Base-by-base conservation (phyloP, 2,329 filamentous ascomycete genomes). In the Neopestalotiopsis rosae region DNA sequence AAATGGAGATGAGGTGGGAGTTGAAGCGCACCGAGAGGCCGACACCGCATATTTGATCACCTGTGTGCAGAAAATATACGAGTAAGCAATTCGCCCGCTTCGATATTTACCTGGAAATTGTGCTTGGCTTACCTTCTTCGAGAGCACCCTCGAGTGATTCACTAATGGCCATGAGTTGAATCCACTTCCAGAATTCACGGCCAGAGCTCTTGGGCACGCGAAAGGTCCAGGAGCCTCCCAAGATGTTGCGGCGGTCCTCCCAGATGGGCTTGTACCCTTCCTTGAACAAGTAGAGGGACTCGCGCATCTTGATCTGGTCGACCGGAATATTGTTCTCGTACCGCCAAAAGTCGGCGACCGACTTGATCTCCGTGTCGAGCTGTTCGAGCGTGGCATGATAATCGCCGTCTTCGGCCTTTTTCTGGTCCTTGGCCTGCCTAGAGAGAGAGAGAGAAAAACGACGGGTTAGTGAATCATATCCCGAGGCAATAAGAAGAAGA, bases 201-300 rank as follows among this genome's bases (percentile, higher is more conserved):
- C 89, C 89, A 49, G 88, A 87, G 71, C 85, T 86, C 84, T 97
- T 97, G 72, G 91, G 90, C 59, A 98, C 91, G 65, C 95, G 91
- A 81, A 98, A 97, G 28, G 94, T 97, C 94, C 94, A 98, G 79
- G 92, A 92, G 64, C 95, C 95, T 66, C 95, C 95, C 71, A 90
- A 87, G 69, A 92, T 85, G 81, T 98, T 98, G 75, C 96, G 90
- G 56, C 93, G 89, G 79, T 98, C 95, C 82, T 94, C 92, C 92
- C 92, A 94, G 73, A 94, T 84, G 68, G 92, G 92, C 71, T 88
- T 88, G 80, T 94, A 93, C 45, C 92, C 92, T 71, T 89, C 86
- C 80, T 94, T 94, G 85, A 94, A 94, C 72, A 95, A 86, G 79
- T 94, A 93, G 72, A 94, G 88, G 61, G 90, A 92, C 81, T 94